A percentile compares a stretch with the other conserved stretches of the same genome.
These are phyloP conservation scores for Globisporangium apiculatum DNA, from an alignment of 352 stramenopile species.

Conservation along the genomic window DNA sequence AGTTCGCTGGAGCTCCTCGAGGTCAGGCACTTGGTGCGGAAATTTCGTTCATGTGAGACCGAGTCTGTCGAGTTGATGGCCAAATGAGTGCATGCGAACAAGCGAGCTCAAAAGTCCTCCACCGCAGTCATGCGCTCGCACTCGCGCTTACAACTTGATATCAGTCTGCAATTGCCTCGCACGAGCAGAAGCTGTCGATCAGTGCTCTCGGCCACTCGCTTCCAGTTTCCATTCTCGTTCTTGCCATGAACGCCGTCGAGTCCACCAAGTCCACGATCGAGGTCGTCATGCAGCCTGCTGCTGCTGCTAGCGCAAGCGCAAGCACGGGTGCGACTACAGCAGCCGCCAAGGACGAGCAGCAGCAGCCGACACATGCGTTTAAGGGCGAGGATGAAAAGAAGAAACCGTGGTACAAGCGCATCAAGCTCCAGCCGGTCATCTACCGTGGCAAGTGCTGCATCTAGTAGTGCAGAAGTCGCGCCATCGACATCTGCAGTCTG, in stretches of 20 bases:
- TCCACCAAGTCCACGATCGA: slow-evolving; percentile 1
- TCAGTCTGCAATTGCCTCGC: not conserved
- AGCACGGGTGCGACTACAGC: not conserved
- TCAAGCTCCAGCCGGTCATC: slow-evolving; percentile 17
- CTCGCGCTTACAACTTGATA: not conserved
- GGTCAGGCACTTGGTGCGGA: no score
- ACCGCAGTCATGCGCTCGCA: not conserved
- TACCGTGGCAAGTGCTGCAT: slow-evolving; percentile 15
- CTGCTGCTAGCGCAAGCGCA: not conserved
- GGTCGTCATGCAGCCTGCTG: not conserved
- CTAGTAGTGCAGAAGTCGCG: not conserved
- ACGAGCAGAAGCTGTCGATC: not conserved
- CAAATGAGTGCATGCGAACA: no score
- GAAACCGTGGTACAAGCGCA: slow-evolving; percentile 16
- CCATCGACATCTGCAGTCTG: not conserved
- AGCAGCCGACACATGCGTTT: not conserved
- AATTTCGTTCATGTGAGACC: no score
- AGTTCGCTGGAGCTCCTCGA: no score
- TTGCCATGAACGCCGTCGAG: slow-evolving; percentile 7
- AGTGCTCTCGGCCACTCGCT: not conserved
- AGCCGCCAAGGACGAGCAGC: slow-evolving; percentile 1
- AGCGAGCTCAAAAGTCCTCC: no score
- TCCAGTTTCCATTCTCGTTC: not conserved
- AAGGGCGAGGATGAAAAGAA: slow-evolving; percentile 2
- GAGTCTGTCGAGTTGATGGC: no score